Base-by-base conservation (phyloP, 2,329 filamentous ascomycete species). In the Didymella keratinophila region DNA sequence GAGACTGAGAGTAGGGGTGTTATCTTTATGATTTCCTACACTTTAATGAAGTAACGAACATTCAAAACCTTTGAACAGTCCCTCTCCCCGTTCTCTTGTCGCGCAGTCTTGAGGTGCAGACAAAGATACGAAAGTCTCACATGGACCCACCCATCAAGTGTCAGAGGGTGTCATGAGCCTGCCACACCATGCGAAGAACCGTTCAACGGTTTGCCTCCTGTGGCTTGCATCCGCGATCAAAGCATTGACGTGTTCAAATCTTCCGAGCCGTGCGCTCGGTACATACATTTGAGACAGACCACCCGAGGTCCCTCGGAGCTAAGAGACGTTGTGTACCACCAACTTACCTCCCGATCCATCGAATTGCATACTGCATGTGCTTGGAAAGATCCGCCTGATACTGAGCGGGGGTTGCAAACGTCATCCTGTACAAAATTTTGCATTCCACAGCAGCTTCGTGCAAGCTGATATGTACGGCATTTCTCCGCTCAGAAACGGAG, bases 251-350 rank as follows among this genome's bases (percentile, higher is more conserved):
- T n/a, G 14, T 27, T 16, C 41, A 16, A 14, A 28, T 2, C 34
- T 10, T 41, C n/a, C 20, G 14, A 37, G 21, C 27, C 55, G 37
- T 48, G 37, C 43, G 30, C 25, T 32, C 28, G 36, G 23, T 41
- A 4, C 28, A 23, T 32, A 20, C 25, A 8, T 25, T 43, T 18
- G 41, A 28, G 47, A 36, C n/a, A 39, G 36, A 55, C 34, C 20
- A 30, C 47, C 41, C 27, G 21, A 46, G 12, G 20, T 30, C 30
- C 20, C 28, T 44, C 20, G 27, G 30, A 43, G 44, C 55, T 30
- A 52, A 48, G 49, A 52, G 44, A 58, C 28, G 48, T 42, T 52
- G 52, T 58, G 55, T 49, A 58, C 30, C 44, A 52, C 44, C 44
- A 34, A 37, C 21, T 11, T 18, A 21, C 7, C 21, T 57, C 44